Conservation (phyloP, 169 alveolate genomes). For the Plasmodium coatneyi region DNA sequence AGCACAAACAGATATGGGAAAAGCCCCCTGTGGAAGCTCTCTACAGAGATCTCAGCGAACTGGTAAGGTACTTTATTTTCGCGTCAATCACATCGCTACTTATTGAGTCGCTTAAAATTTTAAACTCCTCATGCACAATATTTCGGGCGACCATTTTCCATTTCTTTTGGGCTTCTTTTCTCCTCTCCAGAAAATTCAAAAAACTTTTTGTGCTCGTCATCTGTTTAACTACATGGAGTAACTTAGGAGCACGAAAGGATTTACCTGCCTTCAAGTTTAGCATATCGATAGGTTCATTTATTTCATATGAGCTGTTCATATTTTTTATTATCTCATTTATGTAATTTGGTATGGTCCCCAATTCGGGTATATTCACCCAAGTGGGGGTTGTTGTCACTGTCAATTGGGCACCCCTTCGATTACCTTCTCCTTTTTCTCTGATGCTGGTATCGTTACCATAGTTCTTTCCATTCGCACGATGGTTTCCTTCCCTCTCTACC, state of each 20-base stretch:
- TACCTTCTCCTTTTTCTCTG: neutral
- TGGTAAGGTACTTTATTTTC: slow-evolving; percentile 9
- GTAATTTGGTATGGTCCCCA: slow-evolving; percentile 1
- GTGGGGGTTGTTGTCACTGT: neutral
- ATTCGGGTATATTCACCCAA: neutral
- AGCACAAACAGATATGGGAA: neutral
- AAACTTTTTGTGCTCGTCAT: slow-evolving; percentile 20
- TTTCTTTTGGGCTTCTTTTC: slow-evolving; percentile 46
- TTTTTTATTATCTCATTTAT: slow-evolving; percentile 62
- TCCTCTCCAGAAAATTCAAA: slow-evolving; percentile 37
- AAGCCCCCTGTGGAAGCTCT: neutral
- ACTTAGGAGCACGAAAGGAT: slow-evolving; percentile 43
- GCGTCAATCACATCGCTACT: slow-evolving; percentile 35
- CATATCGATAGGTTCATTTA: slow-evolving; percentile 48
- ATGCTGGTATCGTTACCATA: neutral
- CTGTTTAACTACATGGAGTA: neutral
- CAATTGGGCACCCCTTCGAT: neutral
- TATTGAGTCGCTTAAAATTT: slow-evolving; percentile 19
- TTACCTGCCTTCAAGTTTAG: slow-evolving; percentile 35
- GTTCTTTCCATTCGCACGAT: neutral
- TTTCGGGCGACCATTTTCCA: slow-evolving; percentile 50
- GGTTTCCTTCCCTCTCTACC: neutral
- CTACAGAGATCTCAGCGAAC: slow-evolving; percentile 36
- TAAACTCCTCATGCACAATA: slow-evolving; percentile 27
- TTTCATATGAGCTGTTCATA: slow-evolving; percentile 62